Base-by-base conservation (phyloP, 1,284 basidiomycete genomes). In the Marasmius sp. region DNA sequence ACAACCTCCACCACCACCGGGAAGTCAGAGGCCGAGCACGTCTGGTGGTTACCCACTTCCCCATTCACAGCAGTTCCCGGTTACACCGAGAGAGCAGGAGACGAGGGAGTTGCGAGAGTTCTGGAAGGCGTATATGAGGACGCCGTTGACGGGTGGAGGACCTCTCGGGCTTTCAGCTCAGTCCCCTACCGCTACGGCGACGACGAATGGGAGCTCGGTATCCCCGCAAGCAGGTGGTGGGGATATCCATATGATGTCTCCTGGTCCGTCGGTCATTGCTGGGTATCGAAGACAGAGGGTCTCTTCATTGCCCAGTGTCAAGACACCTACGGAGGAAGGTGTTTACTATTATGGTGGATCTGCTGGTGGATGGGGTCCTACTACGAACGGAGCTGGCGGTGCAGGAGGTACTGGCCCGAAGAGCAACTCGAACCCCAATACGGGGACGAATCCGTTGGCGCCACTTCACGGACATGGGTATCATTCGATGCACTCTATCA, bases 61-160 rank as follows among this genome's bases (percentile, higher is more conserved):
- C 67, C 49, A 51, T 6, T 18, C 8, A 18, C 48, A 49, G 50
- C 27, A 36, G 36, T 37, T 3, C 50, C 64, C 22, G 60, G 70
- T 34, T 70, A 45, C 43, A 16, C 43, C 78, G 64, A 72, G 80
- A 67, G 77, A 84, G 50, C 73, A 72, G 37, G 87, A 88, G 53
- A 76, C 78, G 64, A 78, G 80, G 62, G 87, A 91, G 66, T 69
- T 90, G 68, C 78, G 81, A 57, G 88, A 91, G 59, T 86, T 91
- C 67, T 92, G 90, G 91, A 89, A 82, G 73, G 79, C 85, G 67
- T 92, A 88, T 68, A 82, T 92, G 76, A 81, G 84, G 51, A 91
- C 88, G 18, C 89, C 89, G 27, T 71, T 87, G n/a, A 81, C 80
- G 47, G 84, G 82, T 1, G 78, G 82, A 34, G 76, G 75, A 49